A percentile compares a stretch with the other conserved stretches of the same genome.
These are phyloP conservation scores for Neofusicoccum sp. DNA, from an alignment of 2,329 filamentous ascomycete genomes.

Conservation along the genomic window DNA sequence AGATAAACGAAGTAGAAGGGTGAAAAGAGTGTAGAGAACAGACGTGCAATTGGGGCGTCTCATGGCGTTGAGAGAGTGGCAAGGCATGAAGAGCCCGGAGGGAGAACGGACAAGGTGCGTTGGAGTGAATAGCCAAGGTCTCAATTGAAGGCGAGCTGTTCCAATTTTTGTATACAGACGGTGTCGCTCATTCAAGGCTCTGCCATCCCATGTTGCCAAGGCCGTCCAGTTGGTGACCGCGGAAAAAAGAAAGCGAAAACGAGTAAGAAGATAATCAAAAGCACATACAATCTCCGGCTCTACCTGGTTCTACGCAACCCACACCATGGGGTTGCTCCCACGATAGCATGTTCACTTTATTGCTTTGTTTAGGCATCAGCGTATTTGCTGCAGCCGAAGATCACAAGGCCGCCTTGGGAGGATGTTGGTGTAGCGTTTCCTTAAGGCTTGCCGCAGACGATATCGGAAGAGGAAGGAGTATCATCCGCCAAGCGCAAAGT, in stretches of 20 bases:
- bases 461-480: background rate
- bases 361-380: background rate
- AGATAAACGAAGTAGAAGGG: background rate
- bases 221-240: background rate
- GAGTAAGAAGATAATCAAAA: background rate
- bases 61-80: background rate
- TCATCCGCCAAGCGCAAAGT: background rate
- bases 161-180: background rate
- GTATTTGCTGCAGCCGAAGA: background rate
- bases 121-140: background rate
- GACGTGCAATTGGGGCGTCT: background rate
- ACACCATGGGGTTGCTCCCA: background rate
- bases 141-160: background rate
- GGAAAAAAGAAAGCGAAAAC: background rate
- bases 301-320: background rate
- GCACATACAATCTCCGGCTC: background rate
- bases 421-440: background rate
- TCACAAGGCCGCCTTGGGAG: background rate
- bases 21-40: background rate
- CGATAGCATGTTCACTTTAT: background rate
- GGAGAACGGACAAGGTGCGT: background rate
- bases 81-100: background rate
- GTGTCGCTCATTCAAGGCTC: background rate
- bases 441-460: no score
- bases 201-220: background rate